These are phyloP conservation scores for Ceratocystis cacaofunesta DNA, from an alignment of 2,329 filamentous ascomycete genomes.

Conservation along the genomic window DNA sequence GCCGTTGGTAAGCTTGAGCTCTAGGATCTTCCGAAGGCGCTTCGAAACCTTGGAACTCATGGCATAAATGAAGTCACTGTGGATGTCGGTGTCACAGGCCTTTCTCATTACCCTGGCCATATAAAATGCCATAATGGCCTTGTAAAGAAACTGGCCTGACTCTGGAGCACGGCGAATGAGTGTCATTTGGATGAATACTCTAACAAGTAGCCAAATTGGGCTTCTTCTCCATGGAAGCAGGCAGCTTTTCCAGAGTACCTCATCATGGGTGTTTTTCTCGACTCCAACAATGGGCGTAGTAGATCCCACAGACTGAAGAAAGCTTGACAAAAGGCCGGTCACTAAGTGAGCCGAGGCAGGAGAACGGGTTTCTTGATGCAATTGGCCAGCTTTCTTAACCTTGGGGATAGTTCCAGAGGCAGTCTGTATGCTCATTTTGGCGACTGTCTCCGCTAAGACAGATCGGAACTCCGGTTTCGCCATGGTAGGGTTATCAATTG, in stretches of 20 bases:
- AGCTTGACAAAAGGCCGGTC: conserved; percentile 31
- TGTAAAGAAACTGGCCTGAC: conserved; percentile 27
- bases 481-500: conserved; percentile 17
- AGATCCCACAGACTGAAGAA: conserved; percentile 27
- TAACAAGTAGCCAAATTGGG: conserved; percentile 39
- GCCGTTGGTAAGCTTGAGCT: not conserved
- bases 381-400: conserved; percentile 26
- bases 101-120: conserved; percentile 26
- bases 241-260: conserved; percentile 30
- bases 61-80: conserved; percentile 24
- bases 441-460: conserved; percentile 12
- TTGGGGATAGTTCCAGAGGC: conserved; percentile 17
- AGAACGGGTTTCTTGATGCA: conserved; percentile 32
- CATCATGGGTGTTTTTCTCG: conserved; percentile 40
- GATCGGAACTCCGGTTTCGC: conserved; percentile 18
- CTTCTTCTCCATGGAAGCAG: conserved; percentile 35
- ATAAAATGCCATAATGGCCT: conserved; percentile 35
- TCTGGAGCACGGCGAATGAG: not conserved
- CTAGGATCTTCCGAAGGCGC: conserved; percentile 28
- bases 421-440: conserved; percentile 22
- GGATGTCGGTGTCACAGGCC: conserved; percentile 16
- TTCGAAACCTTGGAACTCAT: conserved; percentile 33
- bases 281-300: conserved; percentile 23
- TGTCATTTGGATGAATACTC: conserved; percentile 33
- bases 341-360: conserved; percentile 35